These are phyloP conservation scores for Coemansia sp. DNA, from an alignment of 192 early-diverging fungal genomes.

Conservation along the genomic window DNA sequence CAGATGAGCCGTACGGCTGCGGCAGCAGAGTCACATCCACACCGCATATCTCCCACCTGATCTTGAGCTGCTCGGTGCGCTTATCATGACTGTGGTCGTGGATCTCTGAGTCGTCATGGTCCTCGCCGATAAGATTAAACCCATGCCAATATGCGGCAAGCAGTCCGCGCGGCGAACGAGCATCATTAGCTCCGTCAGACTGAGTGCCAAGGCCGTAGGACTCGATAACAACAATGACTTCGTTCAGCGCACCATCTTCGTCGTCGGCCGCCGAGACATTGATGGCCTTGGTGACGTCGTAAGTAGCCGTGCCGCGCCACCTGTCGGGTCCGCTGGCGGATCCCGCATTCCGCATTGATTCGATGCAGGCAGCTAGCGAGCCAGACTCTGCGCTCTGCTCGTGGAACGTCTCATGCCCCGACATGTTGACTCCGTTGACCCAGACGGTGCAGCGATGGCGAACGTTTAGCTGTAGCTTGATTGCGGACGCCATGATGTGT, in stretches of 20 bases:
- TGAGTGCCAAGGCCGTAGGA: slow-evolving; percentile 73
- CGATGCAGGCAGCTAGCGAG: background rate
- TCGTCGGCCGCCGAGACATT: slow-evolving; percentile 30
- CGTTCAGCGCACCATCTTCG: slow-evolving; percentile 58
- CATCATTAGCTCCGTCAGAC: slow-evolving; percentile 70
- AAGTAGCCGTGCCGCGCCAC: slow-evolving; percentile 57
- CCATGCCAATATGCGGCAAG: slow-evolving; percentile 63
- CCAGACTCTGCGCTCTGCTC: slow-evolving; percentile 49
- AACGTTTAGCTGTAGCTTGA: slow-evolving; percentile 62
- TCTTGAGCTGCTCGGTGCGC: slow-evolving; percentile 45
- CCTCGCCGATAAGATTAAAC: slow-evolving; percentile 45
- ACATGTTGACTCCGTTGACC: slow-evolving; percentile 69
- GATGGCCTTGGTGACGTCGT: slow-evolving; percentile 54
- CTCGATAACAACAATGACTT: slow-evolving; percentile 69
- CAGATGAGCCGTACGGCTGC: slow-evolving; percentile 62
- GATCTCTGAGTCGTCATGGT: slow-evolving; percentile 53
- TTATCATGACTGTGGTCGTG: slow-evolving; percentile 43
- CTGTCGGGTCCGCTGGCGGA: slow-evolving; percentile 58
- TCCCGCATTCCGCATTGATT: slow-evolving; percentile 29
- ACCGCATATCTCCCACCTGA: slow-evolving; percentile 68
- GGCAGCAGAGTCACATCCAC: slow-evolving; percentile 65
- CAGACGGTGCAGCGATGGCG: slow-evolving; percentile 70
- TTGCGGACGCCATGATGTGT: slow-evolving; percentile 21
- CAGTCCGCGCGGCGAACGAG: slow-evolving; percentile 70
- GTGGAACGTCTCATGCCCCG: slow-evolving; percentile 78